These are phyloP conservation scores for Mycena vitilis DNA, from an alignment of 768 basidiomycete species.

Conservation along the genomic window DNA sequence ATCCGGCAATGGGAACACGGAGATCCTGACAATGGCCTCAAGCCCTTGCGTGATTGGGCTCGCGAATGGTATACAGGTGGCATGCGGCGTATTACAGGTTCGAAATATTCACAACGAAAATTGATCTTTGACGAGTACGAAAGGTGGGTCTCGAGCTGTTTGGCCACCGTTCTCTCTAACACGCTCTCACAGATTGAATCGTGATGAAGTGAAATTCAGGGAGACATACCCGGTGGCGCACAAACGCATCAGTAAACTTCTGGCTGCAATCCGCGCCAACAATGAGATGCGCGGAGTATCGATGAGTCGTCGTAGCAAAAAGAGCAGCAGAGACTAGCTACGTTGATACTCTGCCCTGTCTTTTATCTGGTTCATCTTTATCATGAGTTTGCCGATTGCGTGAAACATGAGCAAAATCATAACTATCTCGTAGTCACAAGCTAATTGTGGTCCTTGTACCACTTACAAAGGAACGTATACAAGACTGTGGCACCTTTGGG, in stretches of 20 bases:
- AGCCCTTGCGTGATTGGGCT: constrained; percentile 6
- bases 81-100: constrained; percentile 10
- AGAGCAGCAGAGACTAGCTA: no score
- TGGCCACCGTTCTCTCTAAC: background rate
- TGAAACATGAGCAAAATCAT: no score
- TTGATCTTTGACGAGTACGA: constrained; percentile 11
- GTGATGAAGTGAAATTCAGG: background rate
- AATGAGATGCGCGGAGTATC: background rate
- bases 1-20: background rate
- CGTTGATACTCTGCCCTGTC: no score
- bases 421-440: no score
- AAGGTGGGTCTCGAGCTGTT: background rate
- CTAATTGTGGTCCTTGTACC: no score
- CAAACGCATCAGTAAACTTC: background rate
- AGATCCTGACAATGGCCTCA: background rate
- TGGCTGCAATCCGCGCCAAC: constrained; percentile 1
- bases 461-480: no score
- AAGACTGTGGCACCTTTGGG: no score
- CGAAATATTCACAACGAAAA: constrained; percentile 15
- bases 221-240: background rate
- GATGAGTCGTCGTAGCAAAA: no score
- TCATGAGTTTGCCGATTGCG: no score
- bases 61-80: constrained; percentile 7
- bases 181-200: constrained; percentile 3
- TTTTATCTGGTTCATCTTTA: no score